Percentiles rank a stretch among this genome's conserved stretches.
phyloP scores from a whole-genome alignment of 2,329 filamentous ascomycete species.

The Diaporthe sp. region DNA sequence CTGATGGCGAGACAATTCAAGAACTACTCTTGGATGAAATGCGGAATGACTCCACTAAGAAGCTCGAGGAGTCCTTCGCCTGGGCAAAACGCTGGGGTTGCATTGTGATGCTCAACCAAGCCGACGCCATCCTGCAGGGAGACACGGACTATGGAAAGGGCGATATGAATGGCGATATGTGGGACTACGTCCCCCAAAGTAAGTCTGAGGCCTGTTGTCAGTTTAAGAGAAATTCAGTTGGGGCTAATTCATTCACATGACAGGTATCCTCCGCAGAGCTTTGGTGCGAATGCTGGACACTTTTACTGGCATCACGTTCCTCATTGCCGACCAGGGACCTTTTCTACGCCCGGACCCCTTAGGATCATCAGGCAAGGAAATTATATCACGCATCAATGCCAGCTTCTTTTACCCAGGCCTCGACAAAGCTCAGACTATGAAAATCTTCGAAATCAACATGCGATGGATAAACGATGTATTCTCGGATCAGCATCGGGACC shows the following conservation, averaged over 20 bases:
- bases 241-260: rapidly evolving
- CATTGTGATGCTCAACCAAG: background rate
- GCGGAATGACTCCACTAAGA: background rate
- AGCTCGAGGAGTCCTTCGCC: background rate
- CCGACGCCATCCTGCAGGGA: background rate
- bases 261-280: background rate
- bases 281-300: background rate
- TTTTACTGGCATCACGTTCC: background rate
- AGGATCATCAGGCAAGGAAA: background rate
- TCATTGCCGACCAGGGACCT: background rate
- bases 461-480: background rate
- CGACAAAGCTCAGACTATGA: background rate
- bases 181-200: background rate
- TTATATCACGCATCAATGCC: background rate
- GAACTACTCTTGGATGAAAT: background rate
- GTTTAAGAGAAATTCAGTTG: background rate
- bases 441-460: conserved; percentile 8
- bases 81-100: background rate
- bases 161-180: background rate
- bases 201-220: background rate
- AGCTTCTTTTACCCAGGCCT: background rate
- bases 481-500: background rate
- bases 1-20: background rate
- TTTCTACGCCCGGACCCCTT: background rate
- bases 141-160: background rate